Evolutionary conservation across 1,139 yeast species (phyloP).

Genomic region (Suhomyces bribrorum): DNA sequence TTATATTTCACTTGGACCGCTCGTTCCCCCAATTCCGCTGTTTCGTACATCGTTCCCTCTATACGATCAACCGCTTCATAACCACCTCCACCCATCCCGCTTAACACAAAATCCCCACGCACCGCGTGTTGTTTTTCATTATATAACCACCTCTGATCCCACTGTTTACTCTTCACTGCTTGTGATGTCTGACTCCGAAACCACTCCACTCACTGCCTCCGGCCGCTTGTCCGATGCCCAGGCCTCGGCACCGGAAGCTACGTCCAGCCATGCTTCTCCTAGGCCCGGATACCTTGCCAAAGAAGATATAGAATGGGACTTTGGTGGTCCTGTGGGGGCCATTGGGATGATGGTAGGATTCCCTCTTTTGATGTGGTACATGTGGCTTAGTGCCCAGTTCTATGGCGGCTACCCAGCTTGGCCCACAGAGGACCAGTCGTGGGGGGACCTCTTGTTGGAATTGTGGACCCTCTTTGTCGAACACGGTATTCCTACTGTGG

Average conservation of each 20-base stretch:
- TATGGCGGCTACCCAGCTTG: constrained; percentile 72
- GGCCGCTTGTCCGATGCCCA: too few relatives aligned
- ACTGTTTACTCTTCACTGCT: background rate
- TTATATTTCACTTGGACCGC: background rate
- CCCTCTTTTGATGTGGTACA: constrained; percentile 91
- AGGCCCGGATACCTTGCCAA: constrained; percentile 34
- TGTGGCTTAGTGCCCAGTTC: constrained; percentile 90
- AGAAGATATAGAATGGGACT: constrained; percentile 68
- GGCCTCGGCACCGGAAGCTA: constrained; percentile 1
- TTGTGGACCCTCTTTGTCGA: constrained; percentile 49
- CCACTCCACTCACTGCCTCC: constrained; percentile 3
- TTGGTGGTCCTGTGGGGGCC: constrained; percentile 94
- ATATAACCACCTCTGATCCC: background rate
- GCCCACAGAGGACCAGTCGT: constrained; percentile 63
- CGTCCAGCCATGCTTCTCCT: background rate
- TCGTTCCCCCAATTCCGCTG: background rate
- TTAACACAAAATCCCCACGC: too few relatives aligned
- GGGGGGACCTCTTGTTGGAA: constrained; percentile 51
- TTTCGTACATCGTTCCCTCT: background rate
- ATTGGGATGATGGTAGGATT: constrained; percentile 91
- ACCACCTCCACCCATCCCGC: background rate
- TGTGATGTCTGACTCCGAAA: constrained; percentile 2
- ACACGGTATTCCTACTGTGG: constrained; percentile 68
- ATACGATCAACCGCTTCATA: background rate
- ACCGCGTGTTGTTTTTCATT: background rate